Evolutionary conservation across 768 basidiomycete species (phyloP).

Genomic region (Amanita rubescens): DNA sequence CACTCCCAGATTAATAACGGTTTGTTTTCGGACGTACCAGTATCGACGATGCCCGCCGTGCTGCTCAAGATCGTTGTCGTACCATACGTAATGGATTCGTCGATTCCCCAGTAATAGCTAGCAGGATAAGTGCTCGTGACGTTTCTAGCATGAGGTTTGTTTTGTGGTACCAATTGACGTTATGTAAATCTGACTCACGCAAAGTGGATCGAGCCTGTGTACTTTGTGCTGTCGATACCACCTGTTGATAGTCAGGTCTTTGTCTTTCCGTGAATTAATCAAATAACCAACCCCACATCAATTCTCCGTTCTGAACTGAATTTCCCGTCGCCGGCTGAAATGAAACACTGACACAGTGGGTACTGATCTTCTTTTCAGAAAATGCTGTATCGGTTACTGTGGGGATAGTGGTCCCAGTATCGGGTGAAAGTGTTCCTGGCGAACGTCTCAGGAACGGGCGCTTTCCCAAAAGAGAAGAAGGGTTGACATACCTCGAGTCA

Average conservation of each 20-base stretch:
- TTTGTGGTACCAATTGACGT: not conserved
- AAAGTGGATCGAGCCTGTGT: constrained; percentile 35
- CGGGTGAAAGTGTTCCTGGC: constrained; percentile 29
- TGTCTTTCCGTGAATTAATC: constrained; percentile 11
- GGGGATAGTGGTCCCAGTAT: constrained; percentile 27
- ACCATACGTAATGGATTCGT: constrained; percentile 48
- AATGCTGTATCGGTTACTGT: constrained; percentile 55
- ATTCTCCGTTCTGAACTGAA: constrained; percentile 36
- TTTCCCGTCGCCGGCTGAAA: constrained; percentile 36
- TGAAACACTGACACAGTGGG: constrained; percentile 40
- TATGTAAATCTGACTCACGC: constrained; percentile 20
- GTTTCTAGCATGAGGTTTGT: constrained; percentile 24
- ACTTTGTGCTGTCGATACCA: constrained; percentile 37
- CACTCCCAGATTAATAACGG: not conserved
- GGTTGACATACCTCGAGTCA: constrained; percentile 35
- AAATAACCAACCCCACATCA: constrained; percentile 40
- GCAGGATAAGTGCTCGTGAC: constrained; percentile 41
- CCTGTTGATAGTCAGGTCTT: constrained; percentile 19
- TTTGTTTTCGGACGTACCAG: constrained; percentile 25
- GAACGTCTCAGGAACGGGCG: not conserved
- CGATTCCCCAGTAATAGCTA: constrained; percentile 50
- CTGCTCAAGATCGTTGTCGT: constrained; percentile 34
- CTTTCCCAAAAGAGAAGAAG: not conserved
- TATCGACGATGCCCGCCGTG: constrained; percentile 55
- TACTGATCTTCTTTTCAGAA: constrained; percentile 28